Conservation (phyloP, 768 basidiomycete genomes). For the Boletus rubroflammeus region DNA sequence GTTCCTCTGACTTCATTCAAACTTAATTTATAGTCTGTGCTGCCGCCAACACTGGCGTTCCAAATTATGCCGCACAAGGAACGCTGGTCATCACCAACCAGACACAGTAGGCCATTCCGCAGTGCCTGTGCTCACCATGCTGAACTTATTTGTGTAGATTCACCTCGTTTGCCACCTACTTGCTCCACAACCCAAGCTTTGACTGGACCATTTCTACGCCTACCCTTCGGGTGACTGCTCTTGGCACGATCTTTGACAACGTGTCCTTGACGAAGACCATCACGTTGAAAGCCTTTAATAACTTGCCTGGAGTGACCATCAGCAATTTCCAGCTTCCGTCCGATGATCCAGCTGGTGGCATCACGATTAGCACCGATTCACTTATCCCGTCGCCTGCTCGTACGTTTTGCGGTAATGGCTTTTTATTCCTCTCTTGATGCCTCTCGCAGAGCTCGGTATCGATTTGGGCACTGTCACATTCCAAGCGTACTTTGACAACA, state of each 20-base stretch:
- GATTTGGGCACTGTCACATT: conserved; percentile 64
- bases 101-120: conserved; percentile 36
- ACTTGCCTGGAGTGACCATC: conserved; percentile 66
- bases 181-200: conserved; percentile 62
- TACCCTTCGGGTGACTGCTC: conserved; percentile 59
- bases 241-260: conserved; percentile 67
- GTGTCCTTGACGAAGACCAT: conserved; percentile 58
- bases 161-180: conserved; percentile 60
- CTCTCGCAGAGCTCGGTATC: conserved; percentile 57
- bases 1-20: not conserved
- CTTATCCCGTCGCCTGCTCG: conserved; percentile 63
- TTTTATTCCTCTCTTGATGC: conserved; percentile 10
- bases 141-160: conserved; percentile 39
- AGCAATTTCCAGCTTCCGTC: conserved; percentile 67
- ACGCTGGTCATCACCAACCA: conserved; percentile 54
- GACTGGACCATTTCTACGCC: conserved; percentile 68
- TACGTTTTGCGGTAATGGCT: conserved; percentile 34
- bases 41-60: conserved; percentile 63
- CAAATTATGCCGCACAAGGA: conserved; percentile 53
- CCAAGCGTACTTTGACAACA: conserved; percentile 55
- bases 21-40: conserved; percentile 49
- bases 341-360: conserved; percentile 66
- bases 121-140: not conserved
- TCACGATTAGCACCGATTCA: conserved; percentile 65
- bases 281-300: conserved; percentile 67